Base-by-base conservation (phyloP, 331 rosid species). In the Stylosanthes scabra region DNA sequence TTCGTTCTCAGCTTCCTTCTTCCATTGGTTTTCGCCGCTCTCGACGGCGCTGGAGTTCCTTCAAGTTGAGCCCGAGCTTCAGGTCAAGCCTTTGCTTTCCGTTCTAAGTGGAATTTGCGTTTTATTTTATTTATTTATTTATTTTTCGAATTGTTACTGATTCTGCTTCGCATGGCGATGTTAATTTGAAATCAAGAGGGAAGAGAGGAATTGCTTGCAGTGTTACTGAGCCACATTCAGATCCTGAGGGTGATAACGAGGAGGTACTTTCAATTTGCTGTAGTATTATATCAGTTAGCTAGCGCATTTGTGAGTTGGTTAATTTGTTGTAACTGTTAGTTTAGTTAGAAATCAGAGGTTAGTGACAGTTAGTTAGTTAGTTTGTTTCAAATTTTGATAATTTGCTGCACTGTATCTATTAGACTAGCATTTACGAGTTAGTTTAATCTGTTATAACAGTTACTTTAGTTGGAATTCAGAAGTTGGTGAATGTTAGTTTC, bases 151-250 rank as follows among this genome's bases (percentile, higher is more conserved):
- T 74, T 66, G 49, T 25, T 52, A 47, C 68, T 74, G 62, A 77
- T 15, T 74, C 66, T 9, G 60, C 49, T 68, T 46, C 76, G 9
- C 5, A 39, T 79, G 69, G 20, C 37, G 45, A 31, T 74, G 13
- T 44, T 28, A 59, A 66, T 69, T 6, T 63, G 37, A 20, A 74
- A 49, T 46, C 66, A 9, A 55, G 57, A 66, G 58, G 82, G 75
- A 82, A 78, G 77, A 84, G 88, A 78, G 81, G 73, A 76, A 74
- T 87, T 74, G 70, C 78, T 51, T 90, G 99, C 76, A 80, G 89
- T 74, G 84, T 72, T 74, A 85, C 84, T 58, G 96, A 88, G 71
- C 81, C 90, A 31, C 79, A 83, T 46, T 57, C 63, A 7, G 88
- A 88, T 28, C 89, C 93, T 16, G 92, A 83, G 64, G 70, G 73